Evolutionary conservation across 441 rosid genomes (phyloP).

Genomic region (Hura crepitans): DNA sequence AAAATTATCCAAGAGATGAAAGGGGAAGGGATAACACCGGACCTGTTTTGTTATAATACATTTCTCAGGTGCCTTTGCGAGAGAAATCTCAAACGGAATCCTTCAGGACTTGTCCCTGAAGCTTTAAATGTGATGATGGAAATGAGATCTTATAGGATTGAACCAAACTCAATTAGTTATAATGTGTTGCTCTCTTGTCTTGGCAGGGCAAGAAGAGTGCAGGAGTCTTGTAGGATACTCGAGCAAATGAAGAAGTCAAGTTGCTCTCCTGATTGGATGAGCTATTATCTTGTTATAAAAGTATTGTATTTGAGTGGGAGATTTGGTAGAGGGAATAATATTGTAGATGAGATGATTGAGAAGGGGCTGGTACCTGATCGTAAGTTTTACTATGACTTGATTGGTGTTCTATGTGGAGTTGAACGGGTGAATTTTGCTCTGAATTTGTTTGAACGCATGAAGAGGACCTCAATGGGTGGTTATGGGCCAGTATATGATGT

Average conservation of each 20-base stretch:
- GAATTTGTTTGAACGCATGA: conserved; percentile 66
- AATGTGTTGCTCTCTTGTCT: conserved; percentile 71
- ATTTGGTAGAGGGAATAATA: conserved; percentile 69
- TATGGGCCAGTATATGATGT: conserved; percentile 65
- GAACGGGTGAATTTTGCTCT: conserved; percentile 66
- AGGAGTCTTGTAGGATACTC: conserved; percentile 59
- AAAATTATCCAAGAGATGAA: conserved; percentile 72
- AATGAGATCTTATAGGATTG: conserved; percentile 54
- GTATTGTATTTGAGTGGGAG: conserved; percentile 69
- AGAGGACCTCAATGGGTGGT: conserved; percentile 48
- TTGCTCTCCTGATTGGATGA: conserved; percentile 60
- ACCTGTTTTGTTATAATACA: conserved; percentile 65
- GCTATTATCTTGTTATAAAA: conserved; percentile 72
- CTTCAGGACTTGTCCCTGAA: conserved; percentile 79
- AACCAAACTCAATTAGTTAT: conserved; percentile 60
- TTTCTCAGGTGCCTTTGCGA: conserved; percentile 65
- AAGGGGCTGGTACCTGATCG: conserved; percentile 48
- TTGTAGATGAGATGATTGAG: conserved; percentile 67
- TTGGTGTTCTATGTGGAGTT: conserved; percentile 77
- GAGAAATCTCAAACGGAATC: conserved; percentile 50
- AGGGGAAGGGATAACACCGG: conserved; percentile 45
- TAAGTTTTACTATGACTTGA: conserved; percentile 64
- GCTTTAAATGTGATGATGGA: conserved; percentile 83
- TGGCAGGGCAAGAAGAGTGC: conserved; percentile 70
- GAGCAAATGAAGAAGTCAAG: conserved; percentile 60